Percentiles rank a stretch among this genome's conserved stretches.
Evolutionary conservation across 305 asterid genomes (phyloP).

Genomic region (Vinca major): DNA sequence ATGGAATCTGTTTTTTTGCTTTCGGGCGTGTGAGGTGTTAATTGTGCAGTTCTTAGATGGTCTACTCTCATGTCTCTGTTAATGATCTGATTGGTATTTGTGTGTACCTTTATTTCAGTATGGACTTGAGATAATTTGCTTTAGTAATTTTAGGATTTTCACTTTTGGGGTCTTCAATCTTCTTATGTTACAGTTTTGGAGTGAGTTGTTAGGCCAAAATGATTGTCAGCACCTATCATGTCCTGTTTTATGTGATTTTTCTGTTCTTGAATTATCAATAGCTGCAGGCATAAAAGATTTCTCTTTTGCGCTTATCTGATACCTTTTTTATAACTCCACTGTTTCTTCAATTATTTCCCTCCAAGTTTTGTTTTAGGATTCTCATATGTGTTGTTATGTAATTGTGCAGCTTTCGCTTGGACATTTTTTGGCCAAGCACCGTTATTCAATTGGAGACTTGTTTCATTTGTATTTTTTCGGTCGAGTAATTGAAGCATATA

Average conservation of each 20-base stretch:
- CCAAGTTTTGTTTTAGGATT: too few species aligned
- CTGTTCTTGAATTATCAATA: background rate
- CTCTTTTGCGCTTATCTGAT: background rate
- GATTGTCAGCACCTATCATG: too few species aligned
- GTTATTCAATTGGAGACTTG: background rate
- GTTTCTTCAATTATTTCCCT: background rate
- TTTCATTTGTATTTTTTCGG: background rate
- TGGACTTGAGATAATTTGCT: too few species aligned
- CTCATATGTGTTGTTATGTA: too few species aligned
- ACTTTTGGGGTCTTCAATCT: too few species aligned
- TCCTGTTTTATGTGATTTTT: background rate
- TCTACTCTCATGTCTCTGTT: background rate
- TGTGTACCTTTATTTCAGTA: background rate
- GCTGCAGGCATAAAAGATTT: background rate
- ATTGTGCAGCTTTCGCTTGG: too few species aligned
- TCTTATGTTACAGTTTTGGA: too few species aligned
- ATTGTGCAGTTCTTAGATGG: too few species aligned
- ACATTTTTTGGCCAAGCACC: background rate
- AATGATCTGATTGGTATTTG: background rate
- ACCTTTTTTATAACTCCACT: background rate
- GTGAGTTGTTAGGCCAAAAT: too few species aligned
- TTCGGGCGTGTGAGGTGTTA: too few species aligned
- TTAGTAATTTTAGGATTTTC: too few species aligned
- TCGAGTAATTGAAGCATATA: conserved; percentile 4
- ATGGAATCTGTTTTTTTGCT: background rate